These are phyloP conservation scores for Monosporascus sp. DNA, from an alignment of 2,329 filamentous ascomycete species.

Conservation along the genomic window DNA sequence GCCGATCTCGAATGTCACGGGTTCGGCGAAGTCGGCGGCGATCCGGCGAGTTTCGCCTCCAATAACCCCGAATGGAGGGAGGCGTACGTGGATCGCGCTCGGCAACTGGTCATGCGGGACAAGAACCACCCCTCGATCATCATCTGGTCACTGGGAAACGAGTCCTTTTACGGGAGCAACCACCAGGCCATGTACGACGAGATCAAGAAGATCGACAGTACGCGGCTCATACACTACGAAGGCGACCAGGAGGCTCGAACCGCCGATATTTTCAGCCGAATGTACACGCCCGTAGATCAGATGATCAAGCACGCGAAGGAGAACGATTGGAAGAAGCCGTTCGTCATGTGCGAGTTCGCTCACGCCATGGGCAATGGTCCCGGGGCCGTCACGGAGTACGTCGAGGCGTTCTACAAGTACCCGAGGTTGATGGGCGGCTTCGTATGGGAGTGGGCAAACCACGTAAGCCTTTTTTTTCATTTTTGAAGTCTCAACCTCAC, in stretches of 20 bases:
- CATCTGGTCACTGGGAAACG: slow-evolving; percentile 69
- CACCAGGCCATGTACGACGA: slow-evolving; percentile 64
- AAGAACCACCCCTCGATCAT: slow-evolving; percentile 61
- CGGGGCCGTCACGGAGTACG: slow-evolving; percentile 62
- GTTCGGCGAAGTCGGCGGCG: slow-evolving; percentile 36
- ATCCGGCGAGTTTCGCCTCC: slow-evolving; percentile 48
- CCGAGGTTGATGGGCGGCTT: slow-evolving; percentile 59
- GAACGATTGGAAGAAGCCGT: slow-evolving; percentile 46
- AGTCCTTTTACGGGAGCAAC: slow-evolving; percentile 65
- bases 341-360: slow-evolving; percentile 51
- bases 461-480: slow-evolving; percentile 30
- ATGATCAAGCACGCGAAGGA: slow-evolving; percentile 35
- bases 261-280: slow-evolving; percentile 60
- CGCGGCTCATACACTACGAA: slow-evolving; percentile 62
- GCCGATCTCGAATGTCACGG: slow-evolving; percentile 52
- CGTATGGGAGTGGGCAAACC: slow-evolving; percentile 62
- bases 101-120: slow-evolving; percentile 57
- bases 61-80: slow-evolving; percentile 58
- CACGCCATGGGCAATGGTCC: slow-evolving; percentile 72
- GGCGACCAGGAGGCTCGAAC: slow-evolving; percentile 53
- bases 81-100: slow-evolving; percentile 63
- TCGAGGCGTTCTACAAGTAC: slow-evolving; percentile 59
- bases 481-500: background rate
- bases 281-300: slow-evolving; percentile 56
- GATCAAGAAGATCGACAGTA: slow-evolving; percentile 52